Base-by-base conservation (phyloP, 768 basidiomycete species). In the Suillus subluteus region DNA sequence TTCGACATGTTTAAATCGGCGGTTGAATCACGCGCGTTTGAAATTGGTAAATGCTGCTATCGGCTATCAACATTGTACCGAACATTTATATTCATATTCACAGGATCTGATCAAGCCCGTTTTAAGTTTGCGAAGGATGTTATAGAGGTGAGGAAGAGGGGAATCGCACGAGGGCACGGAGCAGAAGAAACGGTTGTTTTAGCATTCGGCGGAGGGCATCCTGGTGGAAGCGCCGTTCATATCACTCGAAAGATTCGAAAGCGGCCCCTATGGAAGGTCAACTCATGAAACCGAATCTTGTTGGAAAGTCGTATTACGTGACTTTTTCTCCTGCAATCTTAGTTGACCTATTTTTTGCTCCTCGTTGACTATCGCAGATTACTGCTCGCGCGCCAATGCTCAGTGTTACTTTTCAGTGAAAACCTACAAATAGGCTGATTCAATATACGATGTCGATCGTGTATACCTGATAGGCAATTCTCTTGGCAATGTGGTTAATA, bases 91-190 rank as follows among this genome's bases (percentile, higher is more conserved):
- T 63, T 73, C 50, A 62, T 70, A 32, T 56, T 67, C 75, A 70
- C 76, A 91, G 91, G 90, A 26, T 87, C 91, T 66, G 92, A 93
- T 79, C 94, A 96, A 75, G 87, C 88, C 67, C 88, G 95, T 56
- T 98, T 96, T 81, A 91, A 91, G 73, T 96, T 96, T 79, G 94
- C 94, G 4, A 96, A 96, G 78, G 93, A 94, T 69, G 92, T 90
- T 15, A 91, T 96, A 73, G 91, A 93, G 72, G 73, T 90, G 72
- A 85, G 95, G 71, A 96, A 94, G 79, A 88, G 87, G 74, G 88
- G 88, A n/a, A 84, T 88, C 74, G 85, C 87, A 56, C 87, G 89
- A 68, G 89, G 87, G 63, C 80, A 84, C 68, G 88, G 90, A 65
- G 88, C 87, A 67, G 92, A 93, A 77, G 94, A 96, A 79, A 93